Percentiles rank a stretch among this genome's conserved stretches.
phyloP scores from a whole-genome alignment of 1,139 yeast genomes.

The Candida albicans region DNA sequence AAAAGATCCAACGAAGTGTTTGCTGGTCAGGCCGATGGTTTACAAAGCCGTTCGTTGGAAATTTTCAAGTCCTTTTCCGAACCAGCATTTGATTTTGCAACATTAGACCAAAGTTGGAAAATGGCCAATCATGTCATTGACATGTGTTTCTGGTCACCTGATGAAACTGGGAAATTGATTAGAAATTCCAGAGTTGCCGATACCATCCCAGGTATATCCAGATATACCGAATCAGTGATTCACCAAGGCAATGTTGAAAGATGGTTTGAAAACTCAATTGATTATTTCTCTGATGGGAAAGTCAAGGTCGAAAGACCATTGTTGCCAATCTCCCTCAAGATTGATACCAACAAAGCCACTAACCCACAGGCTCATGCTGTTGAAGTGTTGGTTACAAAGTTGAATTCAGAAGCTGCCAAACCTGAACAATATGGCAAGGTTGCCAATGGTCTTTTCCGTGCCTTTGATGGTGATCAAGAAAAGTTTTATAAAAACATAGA shows the following conservation, averaged over 20 bases:
- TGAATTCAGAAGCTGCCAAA: conserved; percentile 14
- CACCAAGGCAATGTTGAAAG: conserved; percentile 34
- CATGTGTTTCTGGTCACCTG: conserved; percentile 26
- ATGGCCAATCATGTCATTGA: conserved; percentile 28
- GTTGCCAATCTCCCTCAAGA: conserved; percentile 22
- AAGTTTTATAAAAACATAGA: conserved; percentile 10
- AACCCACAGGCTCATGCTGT: conserved; percentile 29
- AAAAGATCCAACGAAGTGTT: conserved; percentile 27
- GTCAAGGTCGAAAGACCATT: conserved; percentile 26
- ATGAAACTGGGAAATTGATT: conserved; percentile 17
- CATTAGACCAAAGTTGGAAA: conserved; percentile 26
- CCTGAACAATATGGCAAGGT: conserved; percentile 27
- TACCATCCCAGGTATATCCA: conserved; percentile 27
- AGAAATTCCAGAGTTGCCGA: conserved; percentile 29
- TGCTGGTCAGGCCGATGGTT: conserved; percentile 40
- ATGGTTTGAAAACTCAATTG: conserved; percentile 26
- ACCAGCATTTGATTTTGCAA: conserved; percentile 24
- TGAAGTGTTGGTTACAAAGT: conserved; percentile 19
- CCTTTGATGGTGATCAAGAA: conserved; percentile 30
- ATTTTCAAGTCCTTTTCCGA: conserved; percentile 24
- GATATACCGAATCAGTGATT: conserved; percentile 30
- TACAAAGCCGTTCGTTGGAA: conserved; percentile 28
- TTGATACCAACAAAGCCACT: conserved; percentile 20
- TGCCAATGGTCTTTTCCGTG: conserved; percentile 29
- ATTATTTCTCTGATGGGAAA: conserved; percentile 23